phyloP scores from a whole-genome alignment of 2,329 filamentous ascomycete species.

The Rutstroemia sp. region DNA sequence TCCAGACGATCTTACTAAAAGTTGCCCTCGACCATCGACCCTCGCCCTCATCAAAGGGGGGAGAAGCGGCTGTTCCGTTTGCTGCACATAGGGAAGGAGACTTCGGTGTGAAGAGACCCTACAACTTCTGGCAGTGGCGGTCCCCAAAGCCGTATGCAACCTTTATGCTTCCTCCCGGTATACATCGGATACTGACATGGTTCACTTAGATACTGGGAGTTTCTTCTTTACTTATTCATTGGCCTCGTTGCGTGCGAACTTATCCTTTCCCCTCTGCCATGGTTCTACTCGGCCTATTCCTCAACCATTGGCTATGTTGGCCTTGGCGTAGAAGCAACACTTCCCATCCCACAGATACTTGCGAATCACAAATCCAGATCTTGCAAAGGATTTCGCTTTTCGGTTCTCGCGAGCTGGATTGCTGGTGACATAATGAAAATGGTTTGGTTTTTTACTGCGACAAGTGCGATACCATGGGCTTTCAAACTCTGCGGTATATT shows the following conservation, averaged over 20 bases:
- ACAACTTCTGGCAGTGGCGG: conserved; percentile 78
- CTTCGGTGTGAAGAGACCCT: conserved; percentile 49
- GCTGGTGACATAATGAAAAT: conserved; percentile 80
- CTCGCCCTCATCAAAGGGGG: conserved; percentile 49
- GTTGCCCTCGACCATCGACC: conserved; percentile 63
- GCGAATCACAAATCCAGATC: conserved; percentile 61
- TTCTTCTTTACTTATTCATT: conserved; percentile 60
- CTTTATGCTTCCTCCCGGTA: neutral
- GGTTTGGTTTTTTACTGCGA: conserved; percentile 73
- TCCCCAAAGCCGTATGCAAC: conserved; percentile 52
- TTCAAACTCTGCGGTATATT: conserved; percentile 81
- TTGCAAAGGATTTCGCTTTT: conserved; percentile 70
- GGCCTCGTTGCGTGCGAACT: conserved; percentile 57
- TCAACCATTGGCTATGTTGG: conserved; percentile 65
- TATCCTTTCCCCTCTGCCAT: conserved; percentile 50
- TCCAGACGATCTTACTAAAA: conserved; percentile 58
- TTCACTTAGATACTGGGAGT: conserved; percentile 62
- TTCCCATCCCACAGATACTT: conserved; percentile 72
- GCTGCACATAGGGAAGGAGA: conserved; percentile 32
- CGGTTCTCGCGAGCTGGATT: conserved; percentile 71
- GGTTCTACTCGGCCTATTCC: conserved; percentile 59
- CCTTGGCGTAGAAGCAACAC: conserved; percentile 70
- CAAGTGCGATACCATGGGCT: conserved; percentile 61
- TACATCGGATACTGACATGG: conserved; percentile 1
- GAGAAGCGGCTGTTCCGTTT: conserved; percentile 56